Evolutionary conservation across 2,329 filamentous ascomycete genomes (phyloP), one percentile per base, ranked within the genome.

Genomic region (Apiospora hydei): DNA sequence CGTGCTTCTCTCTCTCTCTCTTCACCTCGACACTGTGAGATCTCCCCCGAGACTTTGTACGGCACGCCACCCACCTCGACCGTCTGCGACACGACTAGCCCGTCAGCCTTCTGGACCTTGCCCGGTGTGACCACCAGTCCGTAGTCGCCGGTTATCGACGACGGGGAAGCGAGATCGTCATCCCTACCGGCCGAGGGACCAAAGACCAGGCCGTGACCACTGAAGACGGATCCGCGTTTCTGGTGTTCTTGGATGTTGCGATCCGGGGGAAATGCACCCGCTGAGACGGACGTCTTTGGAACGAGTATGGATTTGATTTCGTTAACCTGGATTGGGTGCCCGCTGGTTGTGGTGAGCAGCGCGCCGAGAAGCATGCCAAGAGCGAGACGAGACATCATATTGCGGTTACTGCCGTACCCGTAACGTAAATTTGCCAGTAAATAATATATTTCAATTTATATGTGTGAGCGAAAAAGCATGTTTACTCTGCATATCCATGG

Each of bases 151-250:
- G n/a, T 47, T 21, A 68, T 68, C 13, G 41, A 68, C 5, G 57
- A 38, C 34, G 57, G 41, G 21, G 57, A 41, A 10, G 57, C 34
- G 4, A 21, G 30, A 18, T n/a, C 57, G 5, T 41, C 57, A 13
- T 38, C 53, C 3, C 53, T 30, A 7, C 57, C 57, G 44, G n/a
- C 66, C 41, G 41, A 44, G 24, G 41, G 41, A n/a, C 66, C 43
- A 30, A 68, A 34, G 43, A 68, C 66, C 14, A 68, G 41, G 24
- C 66, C 66, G 43, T 68, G 66, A 14, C 66, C 66, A 30, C 66
- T 68, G 44, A 68, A 68, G 66, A 46, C 66, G n/a, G 66, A 46
- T 14, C 66, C 66, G 66, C 66, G 41, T 14, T 64, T 41, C 18
- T 18, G 34, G 21, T 4, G 34, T 14, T 41, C 18, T 10, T 41